Conservation (phyloP, 139 green algal genomes). For the Monoraphidium neglectum region DNA sequence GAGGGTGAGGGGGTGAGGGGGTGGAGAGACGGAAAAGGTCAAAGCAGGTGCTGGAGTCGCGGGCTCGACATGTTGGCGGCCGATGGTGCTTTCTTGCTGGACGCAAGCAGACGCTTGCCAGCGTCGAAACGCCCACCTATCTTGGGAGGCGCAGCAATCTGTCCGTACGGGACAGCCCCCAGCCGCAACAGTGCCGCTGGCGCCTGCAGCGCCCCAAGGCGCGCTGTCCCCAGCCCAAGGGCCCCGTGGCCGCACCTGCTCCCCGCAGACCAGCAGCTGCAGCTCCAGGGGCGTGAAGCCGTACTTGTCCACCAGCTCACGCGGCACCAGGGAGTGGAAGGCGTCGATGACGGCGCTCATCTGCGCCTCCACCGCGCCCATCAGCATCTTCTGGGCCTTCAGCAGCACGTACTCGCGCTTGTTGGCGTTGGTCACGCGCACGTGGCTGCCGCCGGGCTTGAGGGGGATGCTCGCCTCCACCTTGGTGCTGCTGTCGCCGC, state of each 20-base stretch:
- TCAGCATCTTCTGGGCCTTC: conserved; percentile 69
- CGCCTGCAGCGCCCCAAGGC: too few relatives aligned
- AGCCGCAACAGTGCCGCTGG: too few relatives aligned
- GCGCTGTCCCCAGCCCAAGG: too few relatives aligned
- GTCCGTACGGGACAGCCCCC: too few relatives aligned
- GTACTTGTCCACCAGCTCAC: conserved; percentile 72
- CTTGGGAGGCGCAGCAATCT: too few relatives aligned
- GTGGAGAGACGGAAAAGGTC: background rate
- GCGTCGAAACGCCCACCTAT: too few relatives aligned
- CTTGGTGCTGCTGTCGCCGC: conserved; percentile 23
- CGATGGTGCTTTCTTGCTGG: too few relatives aligned
- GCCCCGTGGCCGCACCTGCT: conserved; percentile 28
- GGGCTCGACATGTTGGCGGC: too few relatives aligned
- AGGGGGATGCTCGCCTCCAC: conserved; percentile 51
- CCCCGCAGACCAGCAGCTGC: conserved; percentile 66
- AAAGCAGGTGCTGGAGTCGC: conserved; percentile 3
- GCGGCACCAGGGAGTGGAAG: conserved; percentile 59
- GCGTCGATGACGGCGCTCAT: conserved; percentile 61
- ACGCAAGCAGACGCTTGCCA: too few relatives aligned
- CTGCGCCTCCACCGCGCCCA: conserved; percentile 61
- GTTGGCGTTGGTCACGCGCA: conserved; percentile 53
- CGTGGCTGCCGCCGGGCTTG: conserved; percentile 55
- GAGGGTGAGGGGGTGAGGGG: background rate
- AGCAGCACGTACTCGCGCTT: conserved; percentile 70
- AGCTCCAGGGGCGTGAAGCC: conserved; percentile 78